These are phyloP conservation scores for Trichocladium uniseriatum DNA, from an alignment of 495 filamentous ascomycete genomes.

Conservation along the genomic window DNA sequence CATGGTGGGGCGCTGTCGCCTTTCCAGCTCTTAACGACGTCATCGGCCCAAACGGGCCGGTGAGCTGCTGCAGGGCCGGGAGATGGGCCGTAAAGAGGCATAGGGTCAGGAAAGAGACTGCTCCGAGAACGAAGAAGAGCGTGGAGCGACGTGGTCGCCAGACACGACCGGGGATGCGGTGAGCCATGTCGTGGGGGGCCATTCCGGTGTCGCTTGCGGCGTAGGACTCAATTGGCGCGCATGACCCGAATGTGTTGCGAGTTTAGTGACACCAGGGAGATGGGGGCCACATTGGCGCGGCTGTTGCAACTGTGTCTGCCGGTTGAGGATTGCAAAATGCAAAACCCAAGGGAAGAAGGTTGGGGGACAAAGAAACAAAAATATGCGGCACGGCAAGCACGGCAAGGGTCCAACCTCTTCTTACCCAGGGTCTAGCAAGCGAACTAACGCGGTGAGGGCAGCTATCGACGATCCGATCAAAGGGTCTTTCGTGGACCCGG, in stretches of 20 bases:
- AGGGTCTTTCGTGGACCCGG: too few species aligned
- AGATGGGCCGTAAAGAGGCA: slow-evolving; percentile 8
- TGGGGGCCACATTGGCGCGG: too few species aligned
- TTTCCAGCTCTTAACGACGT: neutral
- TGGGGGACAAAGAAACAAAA: too few species aligned
- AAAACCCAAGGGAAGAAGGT: too few species aligned
- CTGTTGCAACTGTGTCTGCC: too few species aligned
- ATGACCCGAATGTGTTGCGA: neutral
- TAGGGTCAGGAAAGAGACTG: slow-evolving; percentile 3
- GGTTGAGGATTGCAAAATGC: too few species aligned
- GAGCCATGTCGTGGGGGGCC: neutral
- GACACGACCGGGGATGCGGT: neutral
- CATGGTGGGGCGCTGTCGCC: neutral
- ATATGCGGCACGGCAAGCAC: too few species aligned
- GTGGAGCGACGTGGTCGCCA: neutral
- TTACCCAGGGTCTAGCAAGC: too few species aligned
- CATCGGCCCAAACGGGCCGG: neutral
- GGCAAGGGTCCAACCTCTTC: too few species aligned
- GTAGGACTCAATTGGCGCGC: neutral
- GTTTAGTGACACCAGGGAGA: too few species aligned
- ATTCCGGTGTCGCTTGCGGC: neutral
- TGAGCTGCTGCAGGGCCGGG: neutral
- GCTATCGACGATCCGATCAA: too few species aligned
- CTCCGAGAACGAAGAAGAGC: slow-evolving; percentile 1
- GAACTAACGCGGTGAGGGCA: too few species aligned